Evolutionary conservation across 2,329 filamentous ascomycete genomes (phyloP).

Genomic region (Paracorniculantispora psalliotae): DNA sequence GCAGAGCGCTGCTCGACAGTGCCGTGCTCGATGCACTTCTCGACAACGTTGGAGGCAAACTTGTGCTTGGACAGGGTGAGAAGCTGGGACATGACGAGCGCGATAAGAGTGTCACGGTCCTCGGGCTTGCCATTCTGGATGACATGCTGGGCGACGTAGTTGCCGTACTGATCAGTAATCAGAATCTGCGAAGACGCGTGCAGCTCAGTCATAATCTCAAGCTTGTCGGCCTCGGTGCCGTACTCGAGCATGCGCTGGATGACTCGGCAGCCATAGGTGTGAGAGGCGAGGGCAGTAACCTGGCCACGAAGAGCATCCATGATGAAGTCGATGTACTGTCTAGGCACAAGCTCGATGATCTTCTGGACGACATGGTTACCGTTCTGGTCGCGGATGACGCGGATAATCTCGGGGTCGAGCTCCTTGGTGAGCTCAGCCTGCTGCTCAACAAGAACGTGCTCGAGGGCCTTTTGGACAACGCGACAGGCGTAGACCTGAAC

Average conservation of each 20-base stretch:
- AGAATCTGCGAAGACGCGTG: conserved; percentile 66
- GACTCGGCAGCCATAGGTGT: conserved; percentile 86
- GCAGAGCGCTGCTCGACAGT: conserved; percentile 61
- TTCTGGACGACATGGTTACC: conserved; percentile 98
- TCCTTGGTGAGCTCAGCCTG: conserved; percentile 81
- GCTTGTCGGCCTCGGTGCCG: conserved; percentile 66
- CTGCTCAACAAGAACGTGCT: conserved; percentile 87
- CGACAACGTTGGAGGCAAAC: conserved; percentile 94
- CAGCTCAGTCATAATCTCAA: conserved; percentile 71
- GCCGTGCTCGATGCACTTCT: conserved; percentile 78
- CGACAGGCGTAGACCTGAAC: conserved; percentile 89
- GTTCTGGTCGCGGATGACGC: conserved; percentile 79
- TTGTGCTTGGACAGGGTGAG: conserved; percentile 86
- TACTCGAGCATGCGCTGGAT: conserved; percentile 88
- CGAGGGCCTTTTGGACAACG: conserved; percentile 93
- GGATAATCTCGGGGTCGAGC: conserved; percentile 68
- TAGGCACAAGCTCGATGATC: conserved; percentile 74
- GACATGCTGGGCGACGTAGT: conserved; percentile 93
- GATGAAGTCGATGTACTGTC: conserved; percentile 77
- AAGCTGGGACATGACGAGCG: conserved; percentile 66
- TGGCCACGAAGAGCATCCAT: conserved; percentile 74
- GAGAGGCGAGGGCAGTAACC: conserved; percentile 67
- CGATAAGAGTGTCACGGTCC: conserved; percentile 69
- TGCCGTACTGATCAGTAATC: conserved; percentile 85
- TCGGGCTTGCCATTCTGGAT: conserved; percentile 71